These are phyloP conservation scores for Pseudogymnoascus sp. DNA, from an alignment of 2,329 filamentous ascomycete species.

Conservation along the genomic window DNA sequence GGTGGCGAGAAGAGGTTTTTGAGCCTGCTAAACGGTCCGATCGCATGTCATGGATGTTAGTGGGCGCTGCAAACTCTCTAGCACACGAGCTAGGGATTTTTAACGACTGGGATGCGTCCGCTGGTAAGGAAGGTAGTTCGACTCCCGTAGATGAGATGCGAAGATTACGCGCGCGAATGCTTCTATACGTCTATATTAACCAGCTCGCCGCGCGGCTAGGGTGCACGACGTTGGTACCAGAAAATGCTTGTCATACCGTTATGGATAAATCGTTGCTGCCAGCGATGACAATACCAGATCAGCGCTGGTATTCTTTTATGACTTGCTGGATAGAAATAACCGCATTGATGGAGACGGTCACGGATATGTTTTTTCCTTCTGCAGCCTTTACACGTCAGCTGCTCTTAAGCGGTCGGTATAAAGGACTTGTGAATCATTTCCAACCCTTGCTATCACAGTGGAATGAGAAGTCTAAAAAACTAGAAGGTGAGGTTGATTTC, in stretches of 20 bases:
- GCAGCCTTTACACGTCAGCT: slow-evolving; percentile 35
- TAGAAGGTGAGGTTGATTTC: slow-evolving; percentile 11
- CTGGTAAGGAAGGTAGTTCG: slow-evolving; percentile 21
- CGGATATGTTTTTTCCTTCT: slow-evolving; percentile 47
- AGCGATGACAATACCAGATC: slow-evolving; percentile 27
- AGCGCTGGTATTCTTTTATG: slow-evolving; percentile 47
- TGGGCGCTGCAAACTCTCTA: slow-evolving; percentile 47
- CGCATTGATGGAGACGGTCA: slow-evolving; percentile 44
- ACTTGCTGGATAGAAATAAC: slow-evolving; percentile 45
- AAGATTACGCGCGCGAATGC: slow-evolving; percentile 32
- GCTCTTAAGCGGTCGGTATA: slow-evolving; percentile 44
- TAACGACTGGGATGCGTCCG: slow-evolving; percentile 33
- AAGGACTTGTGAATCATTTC: slow-evolving; percentile 43
- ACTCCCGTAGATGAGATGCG: slow-evolving; percentile 27
- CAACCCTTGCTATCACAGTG: slow-evolving; percentile 36
- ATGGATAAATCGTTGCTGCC: slow-evolving; percentile 33
- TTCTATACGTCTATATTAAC: slow-evolving; percentile 44
- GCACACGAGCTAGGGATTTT: slow-evolving; percentile 49
- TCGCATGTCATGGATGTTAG: slow-evolving; percentile 55
- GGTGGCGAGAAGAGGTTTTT: slow-evolving; percentile 38
- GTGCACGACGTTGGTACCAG: slow-evolving; percentile 46
- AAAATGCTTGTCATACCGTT: slow-evolving; percentile 35
- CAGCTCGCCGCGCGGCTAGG: slow-evolving; percentile 47
- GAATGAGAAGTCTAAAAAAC: slow-evolving; percentile 31
- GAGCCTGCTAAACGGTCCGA: slow-evolving; percentile 49